Base-by-base conservation (phyloP, 225 moss, liverwort and hornwort species). In the Pseudisothecium myosuroides region DNA sequence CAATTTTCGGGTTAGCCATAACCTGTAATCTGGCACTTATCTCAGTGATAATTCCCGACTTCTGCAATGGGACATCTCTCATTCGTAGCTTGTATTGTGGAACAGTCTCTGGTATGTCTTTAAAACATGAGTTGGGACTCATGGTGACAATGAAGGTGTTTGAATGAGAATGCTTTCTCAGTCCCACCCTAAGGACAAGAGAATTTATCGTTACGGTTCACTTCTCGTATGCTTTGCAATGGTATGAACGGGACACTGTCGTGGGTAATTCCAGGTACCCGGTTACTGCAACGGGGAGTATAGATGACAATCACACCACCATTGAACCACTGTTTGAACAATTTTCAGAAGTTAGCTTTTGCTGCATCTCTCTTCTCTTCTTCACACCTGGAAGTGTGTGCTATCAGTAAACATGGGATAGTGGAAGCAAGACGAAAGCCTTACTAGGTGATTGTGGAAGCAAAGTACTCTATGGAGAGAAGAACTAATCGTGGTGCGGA, bases 311-410 rank as follows among this genome's bases (percentile, higher is more conserved):
- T n/a, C n/a, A n/a, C n/a, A n/a, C n/a, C n/a, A n/a, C n/a, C n/a
- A n/a, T n/a, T 74, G 94, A 95, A 90, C 97, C 96, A 26, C 94
- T 97, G n/a, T 98, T 98, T 90, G 93, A 97, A 92, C 97, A 94
- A 79, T 97, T 96, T 88, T 66, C 93, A 84, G 92, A 95, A 69
- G 98, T 98, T 93, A 91, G 89, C 62, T 73, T 64, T 81, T 74
- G n/a, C 37, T 62, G 9, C 32, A 75, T 72, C 36, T 23, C 77
- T 69, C 60, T 49, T 80, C 64, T 55, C 60, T n/a, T 54, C 64
- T 37, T 78, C 71, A 75, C 59, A 59, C 34, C 32, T 67, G 11
- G 76, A 69, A 69, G 68, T 82, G 27, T 74, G 56, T 45, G 68
- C 34, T 61, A 22, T 80, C 32, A 24, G 65, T n/a, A n/a, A n/a